Evolutionary conservation across 108 stramenopile species (phyloP).

Genomic region (Schizochytrium sp.): DNA sequence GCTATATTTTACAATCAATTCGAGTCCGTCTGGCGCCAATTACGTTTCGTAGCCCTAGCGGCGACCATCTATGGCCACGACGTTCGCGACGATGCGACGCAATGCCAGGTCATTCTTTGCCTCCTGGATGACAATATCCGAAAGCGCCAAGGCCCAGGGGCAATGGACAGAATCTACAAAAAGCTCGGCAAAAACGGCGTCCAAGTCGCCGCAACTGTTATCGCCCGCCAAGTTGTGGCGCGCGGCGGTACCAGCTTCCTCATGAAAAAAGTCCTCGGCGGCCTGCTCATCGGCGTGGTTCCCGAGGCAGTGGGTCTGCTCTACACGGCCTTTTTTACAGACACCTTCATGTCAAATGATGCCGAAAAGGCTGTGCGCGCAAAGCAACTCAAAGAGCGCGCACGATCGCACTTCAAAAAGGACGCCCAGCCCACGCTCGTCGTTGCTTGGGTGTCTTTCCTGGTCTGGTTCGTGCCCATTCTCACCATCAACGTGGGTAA

Average conservation of each 20-base stretch:
- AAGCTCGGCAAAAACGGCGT: not conserved
- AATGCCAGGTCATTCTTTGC: not conserved
- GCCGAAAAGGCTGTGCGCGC: not conserved
- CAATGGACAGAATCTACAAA: not conserved
- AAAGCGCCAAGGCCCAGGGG: not conserved
- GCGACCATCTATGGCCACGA: constrained; percentile 14
- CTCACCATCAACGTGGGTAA: not conserved
- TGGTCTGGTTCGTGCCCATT: not conserved
- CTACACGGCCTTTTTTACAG: not conserved
- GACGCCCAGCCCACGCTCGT: not conserved
- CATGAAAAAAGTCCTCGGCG: not conserved
- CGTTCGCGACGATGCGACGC: not conserved
- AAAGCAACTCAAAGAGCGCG: not conserved
- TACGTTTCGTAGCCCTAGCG: not conserved
- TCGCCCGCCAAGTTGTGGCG: not conserved
- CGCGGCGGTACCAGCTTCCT: not conserved
- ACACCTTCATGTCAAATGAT: not conserved
- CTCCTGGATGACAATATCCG: not conserved
- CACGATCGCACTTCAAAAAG: not conserved
- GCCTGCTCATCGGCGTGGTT: not conserved
- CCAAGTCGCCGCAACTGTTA: not conserved
- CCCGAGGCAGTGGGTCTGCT: not conserved
- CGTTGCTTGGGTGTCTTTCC: not conserved
- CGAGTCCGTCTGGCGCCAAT: constrained; percentile 1
- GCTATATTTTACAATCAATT: not conserved